Base-by-base conservation (phyloP, 2,329 filamentous ascomycete genomes). In the Ophiostoma ulmi region DNA sequence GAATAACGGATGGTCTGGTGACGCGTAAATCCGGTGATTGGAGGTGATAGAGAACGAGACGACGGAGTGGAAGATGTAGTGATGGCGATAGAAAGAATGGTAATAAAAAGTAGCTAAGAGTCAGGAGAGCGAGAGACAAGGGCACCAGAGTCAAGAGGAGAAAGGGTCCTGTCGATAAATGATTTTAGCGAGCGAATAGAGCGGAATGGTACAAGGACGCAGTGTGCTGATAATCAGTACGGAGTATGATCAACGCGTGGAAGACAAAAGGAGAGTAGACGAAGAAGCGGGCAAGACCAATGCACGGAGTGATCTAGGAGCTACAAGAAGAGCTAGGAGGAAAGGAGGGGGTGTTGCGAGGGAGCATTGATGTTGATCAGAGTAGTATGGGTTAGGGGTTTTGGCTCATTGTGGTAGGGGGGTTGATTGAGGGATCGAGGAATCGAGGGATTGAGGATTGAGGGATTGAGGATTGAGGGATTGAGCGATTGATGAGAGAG, bases 271-370 rank as follows among this genome's bases (percentile, higher is more conserved):
- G 17, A 58, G 52, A 58, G 52, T n/a, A 58, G n/a, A 58, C 52
- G 26, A 58, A 58, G 52, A 58, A 58, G 52, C 52, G 52, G 13
- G 52, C 52, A 58, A 17, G n/a, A n/a, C 22, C 52, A 58, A 26
- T 58, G 22, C 11, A 58, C 31, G 31, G 31, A 31, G 3, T 31
- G 26, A 58, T 58, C 22, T 31, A 58, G 52, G 52, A 58, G 52
- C 52, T 58, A 22, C 20, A 48, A 20, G 44, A 17, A 48, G 52
- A 58, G 52, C 52, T 58, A 58, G 52, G 52, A 58, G 52, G 52
- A 64, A 64, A 65, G 22, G 35, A 39, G 17, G 63, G 17, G 61
- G 61, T 64, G 61, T 22, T 64, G 61, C 61, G 35, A 38, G 36
- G 52, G 52, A 14, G 52, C 22, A 31, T 58, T 58, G 52, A 36